Evolutionary conservation across 441 rosid species (phyloP).

Genomic region (Mallotus japonicus): DNA sequence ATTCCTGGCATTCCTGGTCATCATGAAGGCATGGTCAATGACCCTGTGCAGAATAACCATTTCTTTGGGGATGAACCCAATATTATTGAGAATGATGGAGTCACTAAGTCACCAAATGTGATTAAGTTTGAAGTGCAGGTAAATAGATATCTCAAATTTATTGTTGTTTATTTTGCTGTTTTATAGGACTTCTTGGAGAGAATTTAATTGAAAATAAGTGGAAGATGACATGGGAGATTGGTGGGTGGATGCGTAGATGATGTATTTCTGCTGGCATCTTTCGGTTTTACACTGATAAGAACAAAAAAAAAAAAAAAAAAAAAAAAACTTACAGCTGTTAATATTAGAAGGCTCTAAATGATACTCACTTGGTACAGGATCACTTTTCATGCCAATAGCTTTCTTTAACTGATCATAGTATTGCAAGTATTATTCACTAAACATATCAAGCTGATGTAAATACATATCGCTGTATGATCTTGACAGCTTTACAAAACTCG

Average conservation of each 20-base stretch:
- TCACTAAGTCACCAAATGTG: slow-evolving; percentile 48
- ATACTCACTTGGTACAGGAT: neutral
- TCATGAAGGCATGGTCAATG: slow-evolving; percentile 59
- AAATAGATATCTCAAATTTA: slow-evolving; percentile 12
- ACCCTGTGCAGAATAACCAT: slow-evolving; percentile 44
- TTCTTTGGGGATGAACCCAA: slow-evolving; percentile 71
- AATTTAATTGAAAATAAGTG: neutral
- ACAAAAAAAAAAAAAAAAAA: neutral
- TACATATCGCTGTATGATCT: neutral
- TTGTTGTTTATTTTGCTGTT: neutral
- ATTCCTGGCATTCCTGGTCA: slow-evolving; percentile 57
- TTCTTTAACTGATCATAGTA: neutral
- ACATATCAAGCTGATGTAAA: neutral
- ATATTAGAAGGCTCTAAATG: neutral
- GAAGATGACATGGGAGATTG: no score
- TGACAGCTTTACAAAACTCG: slow-evolving; percentile 89
- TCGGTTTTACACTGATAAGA: neutral
- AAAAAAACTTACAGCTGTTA: neutral
- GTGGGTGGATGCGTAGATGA: neutral
- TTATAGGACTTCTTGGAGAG: neutral
- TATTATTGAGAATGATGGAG: slow-evolving; percentile 65
- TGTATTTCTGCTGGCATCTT: neutral
- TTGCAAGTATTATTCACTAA: neutral
- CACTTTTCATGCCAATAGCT: neutral
- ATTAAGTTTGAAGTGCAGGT: slow-evolving; percentile 98